phyloP scores from a whole-genome alignment of 306 rosid genomes.

The Begonia fuchsioides region DNA sequence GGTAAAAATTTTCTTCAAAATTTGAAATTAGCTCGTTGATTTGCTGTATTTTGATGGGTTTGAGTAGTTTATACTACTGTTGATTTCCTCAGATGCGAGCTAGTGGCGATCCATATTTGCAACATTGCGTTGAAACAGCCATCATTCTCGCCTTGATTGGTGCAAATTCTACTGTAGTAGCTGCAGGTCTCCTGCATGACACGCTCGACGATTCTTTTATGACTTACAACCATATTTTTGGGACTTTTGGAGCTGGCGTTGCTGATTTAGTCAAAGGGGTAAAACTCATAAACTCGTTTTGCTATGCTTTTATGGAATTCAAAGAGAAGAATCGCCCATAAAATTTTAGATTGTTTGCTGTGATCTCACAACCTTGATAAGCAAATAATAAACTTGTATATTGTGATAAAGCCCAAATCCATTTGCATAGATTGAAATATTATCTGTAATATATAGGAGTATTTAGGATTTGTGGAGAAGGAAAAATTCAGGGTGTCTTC shows the following conservation, averaged over 20 bases:
- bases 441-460: no score
- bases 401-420: no score
- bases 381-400: no score
- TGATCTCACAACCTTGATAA: no score
- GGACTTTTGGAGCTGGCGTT: constrained; percentile 64
- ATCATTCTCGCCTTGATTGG: constrained; percentile 79
- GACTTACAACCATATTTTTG: constrained; percentile 49
- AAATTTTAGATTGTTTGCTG: no score
- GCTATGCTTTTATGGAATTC: no score
- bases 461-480: no score
- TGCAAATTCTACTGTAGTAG: constrained; percentile 81
- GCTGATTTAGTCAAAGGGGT: constrained; percentile 92
- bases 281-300: constrained; percentile 11
- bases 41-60: constrained; percentile 5
- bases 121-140: constrained; percentile 92
- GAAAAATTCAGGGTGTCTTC: no score
- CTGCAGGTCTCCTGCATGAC: constrained; percentile 96
- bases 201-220: constrained; percentile 77
- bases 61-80: constrained; percentile 8
- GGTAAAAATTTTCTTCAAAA: constrained; percentile 16
- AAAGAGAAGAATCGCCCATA: no score
- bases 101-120: constrained; percentile 90
- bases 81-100: constrained; percentile 56
- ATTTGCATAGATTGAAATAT: no score
- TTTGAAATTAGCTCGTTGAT: constrained; percentile 5